phyloP scores from a whole-genome alignment of 192 early-diverging fungal genomes.

The Dissophora ornata region DNA sequence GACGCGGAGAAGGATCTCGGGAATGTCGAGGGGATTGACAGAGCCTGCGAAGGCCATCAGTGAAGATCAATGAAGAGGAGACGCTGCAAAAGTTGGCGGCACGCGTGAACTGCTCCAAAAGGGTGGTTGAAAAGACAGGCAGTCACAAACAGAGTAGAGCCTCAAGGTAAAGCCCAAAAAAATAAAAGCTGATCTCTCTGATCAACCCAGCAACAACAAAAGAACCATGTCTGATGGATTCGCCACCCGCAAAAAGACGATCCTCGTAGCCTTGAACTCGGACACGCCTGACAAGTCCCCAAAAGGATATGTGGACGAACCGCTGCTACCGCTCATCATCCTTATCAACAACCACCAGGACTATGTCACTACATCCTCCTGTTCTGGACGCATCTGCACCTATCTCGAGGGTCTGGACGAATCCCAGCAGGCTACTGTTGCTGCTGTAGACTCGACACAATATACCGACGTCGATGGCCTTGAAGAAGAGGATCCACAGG shows the following conservation, averaged over 20 bases:
- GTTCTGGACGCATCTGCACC: conserved; percentile 62
- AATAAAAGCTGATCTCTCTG: too few relatives aligned
- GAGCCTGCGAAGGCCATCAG: too few relatives aligned
- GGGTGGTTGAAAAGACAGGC: too few relatives aligned
- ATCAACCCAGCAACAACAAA: too few relatives aligned
- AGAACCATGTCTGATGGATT: conserved; percentile 35
- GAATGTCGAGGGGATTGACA: conserved; percentile 24
- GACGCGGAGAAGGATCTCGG: conserved; percentile 15
- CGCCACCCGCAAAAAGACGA: too few relatives aligned
- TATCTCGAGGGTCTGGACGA: conserved; percentile 60
- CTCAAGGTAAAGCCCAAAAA: too few relatives aligned
- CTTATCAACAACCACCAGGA: conserved; percentile 64
- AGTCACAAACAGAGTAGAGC: too few relatives aligned
- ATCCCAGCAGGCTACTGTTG: too few relatives aligned
- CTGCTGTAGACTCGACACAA: neutral
- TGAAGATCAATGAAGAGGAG: too few relatives aligned
- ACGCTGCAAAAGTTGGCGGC: too few relatives aligned
- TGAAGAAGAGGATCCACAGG: conserved; percentile 19
- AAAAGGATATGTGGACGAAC: conserved; percentile 65
- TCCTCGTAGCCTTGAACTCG: conserved; percentile 53
- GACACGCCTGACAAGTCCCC: conserved; percentile 62
- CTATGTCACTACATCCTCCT: conserved; percentile 66
- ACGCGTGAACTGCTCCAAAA: too few relatives aligned
- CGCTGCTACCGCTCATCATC: conserved; percentile 59
- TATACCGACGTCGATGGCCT: neutral